phyloP scores from a whole-genome alignment of 768 basidiomycete genomes.

The Lactarius evosmus region DNA sequence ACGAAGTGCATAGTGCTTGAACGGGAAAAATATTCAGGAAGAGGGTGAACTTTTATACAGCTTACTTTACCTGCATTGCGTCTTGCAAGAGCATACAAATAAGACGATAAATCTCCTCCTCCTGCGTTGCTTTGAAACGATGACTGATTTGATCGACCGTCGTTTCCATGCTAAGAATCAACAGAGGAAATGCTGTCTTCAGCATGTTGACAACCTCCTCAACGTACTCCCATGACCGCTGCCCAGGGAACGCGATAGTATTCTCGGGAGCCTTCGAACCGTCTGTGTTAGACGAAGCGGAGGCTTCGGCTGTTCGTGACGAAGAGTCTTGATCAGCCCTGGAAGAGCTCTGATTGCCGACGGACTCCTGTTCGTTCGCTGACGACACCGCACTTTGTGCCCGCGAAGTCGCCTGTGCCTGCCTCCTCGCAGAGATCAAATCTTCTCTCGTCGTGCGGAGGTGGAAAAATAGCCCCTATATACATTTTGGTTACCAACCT shows the following conservation, averaged over 20 bases:
- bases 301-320: slow-evolving; percentile 15
- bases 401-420: slow-evolving; percentile 38
- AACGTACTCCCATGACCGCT: slow-evolving; percentile 83
- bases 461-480: slow-evolving; percentile 91
- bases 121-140: slow-evolving; percentile 82
- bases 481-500: not conserved
- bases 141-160: slow-evolving; percentile 92
- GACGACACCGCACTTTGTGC: slow-evolving; percentile 25
- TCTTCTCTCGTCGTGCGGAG: slow-evolving; percentile 83
- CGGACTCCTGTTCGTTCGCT: slow-evolving; percentile 17
- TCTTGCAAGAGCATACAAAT: slow-evolving; percentile 86
- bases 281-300: slow-evolving; percentile 16
- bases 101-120: slow-evolving; percentile 93
- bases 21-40: not conserved
- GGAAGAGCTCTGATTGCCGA: slow-evolving; percentile 12
- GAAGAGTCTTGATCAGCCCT: slow-evolving; percentile 17
- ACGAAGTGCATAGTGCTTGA: slow-evolving; percentile 66
- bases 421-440: slow-evolving; percentile 47
- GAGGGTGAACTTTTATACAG: not conserved
- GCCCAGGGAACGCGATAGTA: slow-evolving; percentile 38
- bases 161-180: slow-evolving; percentile 93
- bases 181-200: slow-evolving; percentile 93
- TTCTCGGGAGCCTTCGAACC: slow-evolving; percentile 30
- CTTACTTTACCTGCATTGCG: slow-evolving; percentile 62
- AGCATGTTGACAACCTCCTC: slow-evolving; percentile 92